phyloP scores from a whole-genome alignment of 1,139 yeast genomes.

The Candida sojae region DNA sequence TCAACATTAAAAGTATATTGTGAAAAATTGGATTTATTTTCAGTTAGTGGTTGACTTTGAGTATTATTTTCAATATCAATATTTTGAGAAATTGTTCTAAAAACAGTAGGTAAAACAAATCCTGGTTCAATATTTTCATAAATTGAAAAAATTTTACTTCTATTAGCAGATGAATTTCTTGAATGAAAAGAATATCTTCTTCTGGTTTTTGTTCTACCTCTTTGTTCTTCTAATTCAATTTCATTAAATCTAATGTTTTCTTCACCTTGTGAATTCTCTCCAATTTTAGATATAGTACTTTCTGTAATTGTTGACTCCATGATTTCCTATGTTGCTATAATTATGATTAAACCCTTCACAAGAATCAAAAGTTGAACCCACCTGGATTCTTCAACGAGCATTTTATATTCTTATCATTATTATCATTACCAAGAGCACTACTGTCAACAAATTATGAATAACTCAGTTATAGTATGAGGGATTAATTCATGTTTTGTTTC shows the following conservation, averaged over 20 bases:
- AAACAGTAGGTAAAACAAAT: slow-evolving; percentile 34
- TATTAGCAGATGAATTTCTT: slow-evolving; percentile 4
- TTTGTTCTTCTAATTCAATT: slow-evolving; percentile 10
- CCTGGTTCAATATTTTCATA: slow-evolving; percentile 23
- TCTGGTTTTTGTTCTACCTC: slow-evolving; percentile 11
- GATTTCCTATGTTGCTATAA: neutral
- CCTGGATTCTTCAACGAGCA: too few relatives aligned
- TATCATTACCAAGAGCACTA: too few relatives aligned
- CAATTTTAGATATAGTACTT: slow-evolving; percentile 7
- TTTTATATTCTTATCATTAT: too few relatives aligned
- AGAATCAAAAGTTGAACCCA: too few relatives aligned
- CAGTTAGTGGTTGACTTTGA: neutral
- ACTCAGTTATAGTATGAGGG: too few relatives aligned
- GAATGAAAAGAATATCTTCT: slow-evolving; percentile 14
- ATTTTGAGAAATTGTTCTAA: slow-evolving; percentile 38
- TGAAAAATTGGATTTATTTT: slow-evolving; percentile 19
- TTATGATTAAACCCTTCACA: too few relatives aligned
- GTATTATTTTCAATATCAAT: slow-evolving; percentile 26
- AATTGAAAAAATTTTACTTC: slow-evolving; percentile 8
- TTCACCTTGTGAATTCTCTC: neutral
- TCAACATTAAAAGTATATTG: slow-evolving; percentile 28
- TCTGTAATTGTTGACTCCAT: slow-evolving; percentile 9
- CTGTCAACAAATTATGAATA: too few relatives aligned
- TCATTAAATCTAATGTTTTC: slow-evolving; percentile 8
- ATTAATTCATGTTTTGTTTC: too few relatives aligned